A percentile compares a stretch with the other conserved stretches of the same genome.
Evolutionary conservation across 192 early-diverging fungal genomes (phyloP).

Genomic region (Coemansia umbellata): DNA sequence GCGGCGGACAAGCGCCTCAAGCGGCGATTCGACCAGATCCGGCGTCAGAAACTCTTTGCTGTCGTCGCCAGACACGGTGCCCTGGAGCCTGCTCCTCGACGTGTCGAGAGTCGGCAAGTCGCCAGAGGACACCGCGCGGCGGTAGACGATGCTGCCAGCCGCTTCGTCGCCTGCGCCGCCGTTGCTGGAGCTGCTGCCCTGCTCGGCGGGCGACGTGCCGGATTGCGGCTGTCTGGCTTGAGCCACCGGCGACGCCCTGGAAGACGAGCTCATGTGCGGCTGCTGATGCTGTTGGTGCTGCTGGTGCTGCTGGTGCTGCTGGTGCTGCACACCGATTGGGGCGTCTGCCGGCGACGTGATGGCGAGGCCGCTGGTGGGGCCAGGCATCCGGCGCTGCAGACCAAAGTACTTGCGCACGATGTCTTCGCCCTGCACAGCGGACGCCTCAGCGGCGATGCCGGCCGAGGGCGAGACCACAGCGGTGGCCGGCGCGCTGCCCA

Average conservation of each 20-base stretch:
- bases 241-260: neutral
- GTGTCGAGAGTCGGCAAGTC: constrained; percentile 46
- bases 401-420: constrained; percentile 52
- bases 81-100: neutral
- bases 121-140: constrained; percentile 48
- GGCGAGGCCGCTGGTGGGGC: neutral
- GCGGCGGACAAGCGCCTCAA: constrained; percentile 48
- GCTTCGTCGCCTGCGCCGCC: constrained; percentile 1
- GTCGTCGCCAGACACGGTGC: neutral
- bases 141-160: constrained; percentile 33
- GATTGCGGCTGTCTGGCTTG: too few relatives aligned
- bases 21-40: constrained; percentile 49
- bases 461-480: constrained; percentile 1
- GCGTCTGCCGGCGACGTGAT: neutral
- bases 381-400: constrained; percentile 19
- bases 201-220: too few relatives aligned
- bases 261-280: neutral
- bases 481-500: constrained; percentile 7
- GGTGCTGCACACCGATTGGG: neutral
- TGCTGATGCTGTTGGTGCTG: constrained; percentile 6
- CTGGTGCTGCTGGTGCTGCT: neutral
- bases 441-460: constrained; percentile 1
- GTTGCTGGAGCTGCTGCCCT: too few relatives aligned
- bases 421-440: constrained; percentile 28
- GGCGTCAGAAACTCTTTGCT: constrained; percentile 37